These are phyloP conservation scores for Polyplosphaeria fusca DNA, from an alignment of 495 filamentous ascomycete species.

Conservation along the genomic window DNA sequence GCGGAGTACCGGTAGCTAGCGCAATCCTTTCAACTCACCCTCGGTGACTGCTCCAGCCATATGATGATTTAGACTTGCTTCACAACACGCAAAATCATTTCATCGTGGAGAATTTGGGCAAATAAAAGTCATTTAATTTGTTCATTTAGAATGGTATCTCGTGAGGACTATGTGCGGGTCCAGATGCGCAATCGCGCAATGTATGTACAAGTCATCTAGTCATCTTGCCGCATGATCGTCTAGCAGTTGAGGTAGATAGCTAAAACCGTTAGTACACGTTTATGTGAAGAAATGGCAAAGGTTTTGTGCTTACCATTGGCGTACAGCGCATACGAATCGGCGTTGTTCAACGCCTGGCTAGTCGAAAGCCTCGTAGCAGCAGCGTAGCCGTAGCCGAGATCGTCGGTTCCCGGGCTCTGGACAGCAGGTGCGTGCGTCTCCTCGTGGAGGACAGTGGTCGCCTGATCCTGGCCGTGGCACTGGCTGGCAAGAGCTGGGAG, in stretches of 20 bases:
- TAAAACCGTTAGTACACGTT: not conserved
- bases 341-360: slow-evolving; percentile 53
- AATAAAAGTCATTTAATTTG: no score
- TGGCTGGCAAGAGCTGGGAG: slow-evolving; percentile 45
- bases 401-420: slow-evolving; percentile 52
- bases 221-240: not conserved
- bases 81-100: no score
- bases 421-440: slow-evolving; percentile 58
- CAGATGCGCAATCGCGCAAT: no score
- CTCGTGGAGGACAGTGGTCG: slow-evolving; percentile 61
- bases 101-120: no score
- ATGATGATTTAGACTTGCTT: no score
- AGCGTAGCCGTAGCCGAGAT: slow-evolving; percentile 58
- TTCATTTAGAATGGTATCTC: no score
- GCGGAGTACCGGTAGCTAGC: no score
- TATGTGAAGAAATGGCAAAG: not conserved
- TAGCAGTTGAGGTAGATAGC: slow-evolving; percentile 31
- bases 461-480: slow-evolving; percentile 60
- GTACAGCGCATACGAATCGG: slow-evolving; percentile 62
- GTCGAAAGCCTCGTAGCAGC: slow-evolving; percentile 47
- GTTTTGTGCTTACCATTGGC: slow-evolving; percentile 49
- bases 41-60: no score
- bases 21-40: no score
- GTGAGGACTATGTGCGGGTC: no score
- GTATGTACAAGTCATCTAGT: no score